Base-by-base conservation (phyloP, 139 green algal genomes). In the Coelastrella sp. region DNA sequence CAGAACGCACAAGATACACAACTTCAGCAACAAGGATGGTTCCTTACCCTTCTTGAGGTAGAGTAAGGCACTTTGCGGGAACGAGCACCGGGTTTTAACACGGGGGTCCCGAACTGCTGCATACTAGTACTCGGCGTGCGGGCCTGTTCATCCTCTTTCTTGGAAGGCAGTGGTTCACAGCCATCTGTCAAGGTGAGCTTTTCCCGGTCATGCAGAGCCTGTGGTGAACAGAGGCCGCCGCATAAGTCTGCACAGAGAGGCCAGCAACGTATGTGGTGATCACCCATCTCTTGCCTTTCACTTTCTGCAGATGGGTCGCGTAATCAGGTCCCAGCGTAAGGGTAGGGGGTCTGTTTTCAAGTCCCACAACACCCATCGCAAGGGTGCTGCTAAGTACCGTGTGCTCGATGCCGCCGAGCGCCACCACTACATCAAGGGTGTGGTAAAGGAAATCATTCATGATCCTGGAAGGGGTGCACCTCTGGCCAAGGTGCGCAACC, bases 241-340 rank as follows among this genome's bases (percentile, higher is more conserved):
- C 53, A 64, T 64, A 32, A 64, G 7, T n/a, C 21, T 64, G 3
- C 19, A 9, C 21, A 9, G 17, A 32, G 2, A 9, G 11, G 17
- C 53, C 19, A 64, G 53, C 6, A 19, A 5, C 17, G 53, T 5
- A 27, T n/a, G n/a, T n/a, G 17, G 2, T 2, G 17, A 19, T 64
- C 21, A 27, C 17, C 53, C 21, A 64, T 32, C 53, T 5, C 21
- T 64, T n/a, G 11, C 17, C 21, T n/a, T 64, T 41, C 35, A 35
- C 62, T 57, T 38, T 37, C n/a, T 78, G 66, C 75, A 94, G 85
- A 99, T 99, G 98, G 98, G 98, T 91, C 98, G 98, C 86, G 94
- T 99, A 57, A 99, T 99, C 89, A 90, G 98, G 57, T 87, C 89
- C 78, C 98, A 99, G 96, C 96, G 98, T 95, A 99, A 99, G 94